A percentile compares a stretch with the other conserved stretches of the same genome.
Evolutionary conservation across 2,329 filamentous ascomycete genomes (phyloP).

Genomic region (Aspergillus alliaceus): DNA sequence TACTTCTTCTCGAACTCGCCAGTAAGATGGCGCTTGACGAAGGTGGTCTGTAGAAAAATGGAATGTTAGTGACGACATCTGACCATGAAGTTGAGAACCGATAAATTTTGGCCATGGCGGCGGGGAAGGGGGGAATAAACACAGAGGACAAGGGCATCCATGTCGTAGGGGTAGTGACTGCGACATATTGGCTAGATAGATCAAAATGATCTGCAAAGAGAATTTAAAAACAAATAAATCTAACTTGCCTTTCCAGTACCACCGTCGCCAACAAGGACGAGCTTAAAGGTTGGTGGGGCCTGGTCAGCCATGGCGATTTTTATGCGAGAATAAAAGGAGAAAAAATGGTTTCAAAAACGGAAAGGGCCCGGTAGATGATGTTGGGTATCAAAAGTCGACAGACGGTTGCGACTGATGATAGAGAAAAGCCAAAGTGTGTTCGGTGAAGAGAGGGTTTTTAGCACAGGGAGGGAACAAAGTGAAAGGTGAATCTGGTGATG

Average conservation of each 20-base stretch:
- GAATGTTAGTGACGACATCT: slow-evolving; percentile 21
- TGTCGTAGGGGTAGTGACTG: neutral
- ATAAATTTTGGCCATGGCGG: slow-evolving; percentile 29
- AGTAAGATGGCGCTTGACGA: slow-evolving; percentile 99
- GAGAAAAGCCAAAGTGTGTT: slow-evolving; percentile 15
- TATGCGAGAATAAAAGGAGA: slow-evolving; percentile 20
- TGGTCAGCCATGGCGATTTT: slow-evolving; percentile 60
- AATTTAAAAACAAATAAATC: slow-evolving; percentile 7
- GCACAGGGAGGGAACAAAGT: slow-evolving; percentile 28
- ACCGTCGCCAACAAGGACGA: slow-evolving; percentile 98
- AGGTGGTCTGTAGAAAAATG: slow-evolving; percentile 73
- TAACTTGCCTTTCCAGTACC: slow-evolving; percentile 94
- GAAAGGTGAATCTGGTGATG: slow-evolving; percentile 28
- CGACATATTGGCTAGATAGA: neutral
- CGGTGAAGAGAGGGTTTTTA: slow-evolving; percentile 18
- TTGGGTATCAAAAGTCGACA: slow-evolving; percentile 20
- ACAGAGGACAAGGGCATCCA: neutral
- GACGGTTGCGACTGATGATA: slow-evolving; percentile 24
- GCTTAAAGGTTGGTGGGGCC: slow-evolving; percentile 86
- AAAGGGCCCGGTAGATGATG: slow-evolving; percentile 8
- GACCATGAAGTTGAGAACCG: slow-evolving; percentile 16
- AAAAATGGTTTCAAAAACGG: slow-evolving; percentile 13
- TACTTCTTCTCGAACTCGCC: slow-evolving; percentile 99
- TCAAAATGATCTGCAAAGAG: slow-evolving; percentile 5
- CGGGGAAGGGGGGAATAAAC: slow-evolving; percentile 17